Base-by-base conservation (phyloP, 2,329 filamentous ascomycete species). In the Fusarium haematococcum region DNA sequence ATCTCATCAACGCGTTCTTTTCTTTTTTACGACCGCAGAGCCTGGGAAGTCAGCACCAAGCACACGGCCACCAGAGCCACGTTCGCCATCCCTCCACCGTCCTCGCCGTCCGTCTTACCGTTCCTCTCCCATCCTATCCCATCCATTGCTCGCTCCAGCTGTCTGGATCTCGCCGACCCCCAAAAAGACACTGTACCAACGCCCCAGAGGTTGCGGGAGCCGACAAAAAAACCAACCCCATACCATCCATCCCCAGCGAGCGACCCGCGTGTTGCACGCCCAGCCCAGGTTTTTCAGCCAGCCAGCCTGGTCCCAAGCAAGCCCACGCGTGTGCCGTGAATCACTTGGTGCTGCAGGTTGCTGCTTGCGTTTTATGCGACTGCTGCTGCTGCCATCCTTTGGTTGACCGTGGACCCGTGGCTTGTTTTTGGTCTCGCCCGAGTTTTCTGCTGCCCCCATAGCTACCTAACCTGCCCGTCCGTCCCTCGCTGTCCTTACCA, bases 311-410 rank as follows among this genome's bases (percentile, higher is more conserved):
- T 62, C 70, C 64, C 43, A 63, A n/a, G 41, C 71, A 68, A 69
- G 69, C 63, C 72, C 61, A 66, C 69, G 65, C 70, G 35, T 35
- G 52, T 37, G 41, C 66, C 76, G 63, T 73, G 71, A 78, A 78
- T 78, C 70, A 76, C 69, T 59, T 64, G 23, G 68, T 74, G 69
- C 69, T 75, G 69, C 69, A 74, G 66, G 58, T 27, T 79, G 78
- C 77, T 81, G 78, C 77, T 80, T 79, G 77, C 77, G 73, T 69
- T 80, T 77, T 76, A 81, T 79, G 79, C 79, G 79, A 81, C 73
- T 79, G 73, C 76, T 74, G 74, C 76, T 52, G 52, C 18, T 76
- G 32, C 75, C 70, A 79, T 73, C 75, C 68, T 65, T 70, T 77
- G 75, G 75, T 76, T 73, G 77, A 81, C 78, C 79, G 77, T 71